These are phyloP conservation scores for Claviceps humidiphila DNA, from an alignment of 2,329 filamentous ascomycete species.

Conservation along the genomic window DNA sequence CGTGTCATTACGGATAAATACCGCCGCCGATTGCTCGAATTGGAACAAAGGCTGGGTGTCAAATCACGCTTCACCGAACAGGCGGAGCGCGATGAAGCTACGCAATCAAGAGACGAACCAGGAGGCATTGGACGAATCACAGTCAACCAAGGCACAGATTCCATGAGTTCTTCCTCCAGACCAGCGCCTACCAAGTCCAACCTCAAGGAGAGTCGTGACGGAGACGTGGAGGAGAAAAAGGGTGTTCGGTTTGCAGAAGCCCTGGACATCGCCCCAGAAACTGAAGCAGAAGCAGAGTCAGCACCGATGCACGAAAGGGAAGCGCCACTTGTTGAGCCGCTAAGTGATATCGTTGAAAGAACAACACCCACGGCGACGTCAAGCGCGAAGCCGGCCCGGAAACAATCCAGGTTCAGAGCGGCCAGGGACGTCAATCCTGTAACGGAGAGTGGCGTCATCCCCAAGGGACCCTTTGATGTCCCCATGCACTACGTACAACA, in stretches of 20 bases:
- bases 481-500: conserved; percentile 26
- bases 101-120: conserved; percentile 21
- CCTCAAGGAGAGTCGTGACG: conserved; percentile 17
- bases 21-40: conserved; percentile 66
- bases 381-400: conserved; percentile 22
- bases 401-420: conserved; percentile 40
- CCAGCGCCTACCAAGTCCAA: conserved; percentile 18
- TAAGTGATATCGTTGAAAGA: conserved; percentile 42
- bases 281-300: conserved; percentile 8
- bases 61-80: conserved; percentile 40
- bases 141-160: conserved; percentile 23
- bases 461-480: conserved; percentile 31
- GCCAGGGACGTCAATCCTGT: conserved; percentile 14
- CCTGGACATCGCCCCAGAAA: conserved; percentile 52
- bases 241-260: conserved; percentile 67
- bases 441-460: conserved; percentile 8
- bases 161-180: conserved; percentile 10
- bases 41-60: conserved; percentile 64
- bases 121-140: conserved; percentile 45
- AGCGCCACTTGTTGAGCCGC: conserved; percentile 28
- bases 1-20: conserved; percentile 61
- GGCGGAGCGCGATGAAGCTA: conserved; percentile 29
- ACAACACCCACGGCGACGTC: conserved; percentile 13
- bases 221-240: conserved; percentile 36
- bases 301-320: conserved; percentile 12